Percentiles rank a stretch among this genome's conserved stretches.
Conservation (phyloP, 2,329 filamentous ascomycete species). For the Clarireedia sp. region DNA sequence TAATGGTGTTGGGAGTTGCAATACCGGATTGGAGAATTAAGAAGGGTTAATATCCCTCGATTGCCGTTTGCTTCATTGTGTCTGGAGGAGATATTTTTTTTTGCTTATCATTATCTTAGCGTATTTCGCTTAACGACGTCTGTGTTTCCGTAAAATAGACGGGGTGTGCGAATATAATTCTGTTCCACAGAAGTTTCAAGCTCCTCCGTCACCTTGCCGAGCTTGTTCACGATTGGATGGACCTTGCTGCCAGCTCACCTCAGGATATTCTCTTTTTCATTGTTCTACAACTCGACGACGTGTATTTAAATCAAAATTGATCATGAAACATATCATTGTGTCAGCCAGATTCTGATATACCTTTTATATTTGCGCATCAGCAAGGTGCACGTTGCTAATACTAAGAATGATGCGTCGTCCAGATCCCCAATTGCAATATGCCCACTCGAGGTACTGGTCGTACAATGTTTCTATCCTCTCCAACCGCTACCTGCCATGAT, state of each 20-base stretch:
- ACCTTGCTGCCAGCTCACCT: conserved; percentile 5
- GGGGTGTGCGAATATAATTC: not conserved
- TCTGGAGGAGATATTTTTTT: not conserved
- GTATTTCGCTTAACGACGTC: not conserved
- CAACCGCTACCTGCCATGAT: no score
- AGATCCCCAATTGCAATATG: no score
- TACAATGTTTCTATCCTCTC: no score
- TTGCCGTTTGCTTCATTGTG: not conserved
- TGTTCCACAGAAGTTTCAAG: not conserved
- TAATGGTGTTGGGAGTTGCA: not conserved
- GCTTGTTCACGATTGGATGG: not conserved
- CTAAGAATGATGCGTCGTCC: no score
- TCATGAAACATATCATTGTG: not conserved
- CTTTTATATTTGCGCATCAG: not conserved
- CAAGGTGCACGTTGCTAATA: conserved; percentile 3
- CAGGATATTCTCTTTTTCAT: not conserved
- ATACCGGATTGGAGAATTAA: no score
- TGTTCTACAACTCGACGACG: conserved; percentile 2
- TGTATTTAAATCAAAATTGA: conserved; percentile 3
- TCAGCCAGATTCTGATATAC: not conserved
- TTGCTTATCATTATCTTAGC: conserved; percentile 11
- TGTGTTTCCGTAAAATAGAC: not conserved
- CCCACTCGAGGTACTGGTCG: no score
- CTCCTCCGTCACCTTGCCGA: not conserved
- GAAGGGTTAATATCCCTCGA: no score